Evolutionary conservation across 257 asterid genomes (phyloP).

Genomic region (Catharanthus roseus): DNA sequence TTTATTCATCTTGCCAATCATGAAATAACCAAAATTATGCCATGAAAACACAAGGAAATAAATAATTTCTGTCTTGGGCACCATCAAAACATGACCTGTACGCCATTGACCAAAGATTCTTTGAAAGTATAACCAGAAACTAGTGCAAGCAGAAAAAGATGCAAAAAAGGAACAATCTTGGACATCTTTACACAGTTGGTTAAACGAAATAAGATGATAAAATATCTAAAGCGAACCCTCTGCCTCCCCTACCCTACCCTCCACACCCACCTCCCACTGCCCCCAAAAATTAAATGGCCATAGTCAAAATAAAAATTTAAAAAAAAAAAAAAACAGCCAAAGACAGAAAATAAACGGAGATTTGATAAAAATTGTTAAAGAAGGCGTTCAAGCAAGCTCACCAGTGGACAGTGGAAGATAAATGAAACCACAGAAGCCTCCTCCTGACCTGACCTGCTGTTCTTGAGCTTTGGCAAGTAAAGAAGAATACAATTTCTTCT

Average conservation of each 20-base stretch:
- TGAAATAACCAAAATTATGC: background rate
- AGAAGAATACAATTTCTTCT: no score
- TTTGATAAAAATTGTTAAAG: background rate
- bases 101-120: background rate
- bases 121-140: background rate
- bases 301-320: no score
- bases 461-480: no score
- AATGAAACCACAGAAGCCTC: no score
- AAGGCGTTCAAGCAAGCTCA: background rate
- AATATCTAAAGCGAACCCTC: background rate
- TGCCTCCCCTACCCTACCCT: background rate
- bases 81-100: background rate
- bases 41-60: background rate
- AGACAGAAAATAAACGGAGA: background rate
- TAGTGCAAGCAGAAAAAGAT: background rate
- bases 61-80: background rate
- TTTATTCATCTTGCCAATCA: background rate
- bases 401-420: background rate
- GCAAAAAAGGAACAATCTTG: background rate
- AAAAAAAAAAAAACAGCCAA: no score
- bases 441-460: no score
- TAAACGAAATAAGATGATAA: background rate
- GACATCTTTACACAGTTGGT: background rate
- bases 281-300: no score
- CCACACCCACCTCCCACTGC: no score